Percentiles rank a stretch among this genome's conserved stretches.
Conservation (phyloP, 2,329 filamentous ascomycete species). For the Trichoderma polysporum region DNA sequence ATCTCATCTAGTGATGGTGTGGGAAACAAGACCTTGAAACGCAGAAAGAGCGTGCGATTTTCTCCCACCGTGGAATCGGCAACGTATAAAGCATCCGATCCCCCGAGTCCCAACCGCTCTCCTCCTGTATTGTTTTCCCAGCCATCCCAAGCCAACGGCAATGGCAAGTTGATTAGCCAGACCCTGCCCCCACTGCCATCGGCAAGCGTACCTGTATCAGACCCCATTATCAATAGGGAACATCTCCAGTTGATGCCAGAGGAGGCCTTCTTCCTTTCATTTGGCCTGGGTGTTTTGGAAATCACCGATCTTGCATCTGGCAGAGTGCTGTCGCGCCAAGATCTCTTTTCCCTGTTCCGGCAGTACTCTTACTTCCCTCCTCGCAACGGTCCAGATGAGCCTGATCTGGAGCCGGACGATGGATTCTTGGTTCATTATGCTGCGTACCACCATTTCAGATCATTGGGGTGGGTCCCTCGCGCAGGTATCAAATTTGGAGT, state of each 20-base stretch:
- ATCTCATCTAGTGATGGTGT: slow-evolving; percentile 25
- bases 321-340: slow-evolving; percentile 48
- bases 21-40: slow-evolving; percentile 36
- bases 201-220: background rate
- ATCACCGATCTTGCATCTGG: slow-evolving; percentile 54
- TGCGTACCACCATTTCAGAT: slow-evolving; percentile 94
- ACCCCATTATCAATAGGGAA: slow-evolving; percentile 57
- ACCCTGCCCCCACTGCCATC: background rate
- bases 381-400: slow-evolving; percentile 36
- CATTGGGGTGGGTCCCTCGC: slow-evolving; percentile 90
- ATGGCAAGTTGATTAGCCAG: slow-evolving; percentile 21
- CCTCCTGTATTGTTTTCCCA: slow-evolving; percentile 26
- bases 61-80: slow-evolving; percentile 66
- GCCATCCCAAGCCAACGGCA: slow-evolving; percentile 24
- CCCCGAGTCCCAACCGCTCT: slow-evolving; percentile 47
- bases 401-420: slow-evolving; percentile 67
- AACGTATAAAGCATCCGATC: slow-evolving; percentile 55
- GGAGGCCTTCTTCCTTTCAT: slow-evolving; percentile 88
- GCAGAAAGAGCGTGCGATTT: slow-evolving; percentile 67
- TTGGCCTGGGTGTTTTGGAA: slow-evolving; percentile 71
- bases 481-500: slow-evolving; percentile 92
- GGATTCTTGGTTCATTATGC: slow-evolving; percentile 83
- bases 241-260: slow-evolving; percentile 90
- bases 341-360: slow-evolving; percentile 67
- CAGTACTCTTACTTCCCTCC: slow-evolving; percentile 69